These are phyloP conservation scores for Eucalyptus pauciflora DNA, from an alignment of 345 rosid genomes.

Conservation along the genomic window DNA sequence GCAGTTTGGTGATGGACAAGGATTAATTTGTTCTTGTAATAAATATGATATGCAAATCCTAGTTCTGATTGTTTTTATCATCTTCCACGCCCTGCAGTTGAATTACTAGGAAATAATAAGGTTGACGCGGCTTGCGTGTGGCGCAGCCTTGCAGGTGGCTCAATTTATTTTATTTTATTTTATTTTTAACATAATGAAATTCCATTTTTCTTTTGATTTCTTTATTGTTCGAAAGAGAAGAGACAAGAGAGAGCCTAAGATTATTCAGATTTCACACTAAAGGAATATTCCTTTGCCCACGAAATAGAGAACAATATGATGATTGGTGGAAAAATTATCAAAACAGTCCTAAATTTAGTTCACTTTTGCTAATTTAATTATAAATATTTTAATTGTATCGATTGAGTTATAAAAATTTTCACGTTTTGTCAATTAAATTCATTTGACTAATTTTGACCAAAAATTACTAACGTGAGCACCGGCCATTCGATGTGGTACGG, in stretches of 20 bases:
- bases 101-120: neutral
- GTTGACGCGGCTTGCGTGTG: neutral
- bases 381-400: neutral
- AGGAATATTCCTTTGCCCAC: neutral
- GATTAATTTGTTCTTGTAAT: neutral
- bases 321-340: neutral
- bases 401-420: no score
- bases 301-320: neutral
- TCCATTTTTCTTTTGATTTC: neutral
- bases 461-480: accelerated
- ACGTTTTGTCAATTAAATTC: neutral
- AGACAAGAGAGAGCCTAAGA: neutral
- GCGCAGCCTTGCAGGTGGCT: neutral
- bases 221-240: neutral
- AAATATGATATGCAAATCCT: neutral
- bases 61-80: neutral
- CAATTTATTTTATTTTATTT: neutral
- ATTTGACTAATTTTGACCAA: accelerated
- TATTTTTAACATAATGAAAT: neutral
- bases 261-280: neutral
- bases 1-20: neutral
- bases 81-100: neutral
- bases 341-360: accelerated
- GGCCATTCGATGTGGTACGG: accelerated
- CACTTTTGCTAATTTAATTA: no score